Conservation (phyloP, 1,139 yeast genomes). For the Debaryomyces sp. region DNA sequence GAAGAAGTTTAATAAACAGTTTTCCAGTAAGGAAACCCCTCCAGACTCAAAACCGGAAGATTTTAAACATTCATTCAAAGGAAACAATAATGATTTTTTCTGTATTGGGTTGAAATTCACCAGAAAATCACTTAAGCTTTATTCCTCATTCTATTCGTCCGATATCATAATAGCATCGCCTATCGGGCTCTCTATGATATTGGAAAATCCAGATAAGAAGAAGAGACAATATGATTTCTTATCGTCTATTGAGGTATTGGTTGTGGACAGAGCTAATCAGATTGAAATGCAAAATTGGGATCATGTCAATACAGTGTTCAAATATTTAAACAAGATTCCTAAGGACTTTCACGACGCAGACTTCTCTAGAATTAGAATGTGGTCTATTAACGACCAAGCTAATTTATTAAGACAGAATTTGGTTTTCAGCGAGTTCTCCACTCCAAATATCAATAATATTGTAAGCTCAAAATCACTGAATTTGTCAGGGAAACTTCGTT, state of each 20-base stretch:
- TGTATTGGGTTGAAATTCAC: constrained; percentile 88
- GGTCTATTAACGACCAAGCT: constrained; percentile 89
- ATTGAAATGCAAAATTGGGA: constrained; percentile 95
- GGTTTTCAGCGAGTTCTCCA: constrained; percentile 68
- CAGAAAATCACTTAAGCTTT: constrained; percentile 80
- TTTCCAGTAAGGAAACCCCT: constrained; percentile 57
- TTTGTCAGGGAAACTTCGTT: constrained; percentile 66
- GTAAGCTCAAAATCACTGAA: constrained; percentile 61
- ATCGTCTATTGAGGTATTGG: constrained; percentile 80
- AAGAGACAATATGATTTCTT: constrained; percentile 71
- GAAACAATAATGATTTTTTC: constrained; percentile 91
- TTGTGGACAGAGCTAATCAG: constrained; percentile 84
- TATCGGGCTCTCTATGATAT: constrained; percentile 79
- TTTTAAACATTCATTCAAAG: constrained; percentile 77
- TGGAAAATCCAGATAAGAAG: constrained; percentile 64
- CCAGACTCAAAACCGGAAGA: constrained; percentile 76
- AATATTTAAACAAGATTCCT: constrained; percentile 77
- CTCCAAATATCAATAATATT: constrained; percentile 80
- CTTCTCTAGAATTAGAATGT: constrained; percentile 87
- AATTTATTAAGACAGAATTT: constrained; percentile 74
- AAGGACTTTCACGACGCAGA: constrained; percentile 80
- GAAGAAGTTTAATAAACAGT: constrained; percentile 73
- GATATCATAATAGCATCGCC: constrained; percentile 93
- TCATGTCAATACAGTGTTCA: constrained; percentile 71
- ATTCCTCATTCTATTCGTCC: constrained; percentile 80